Conservation (phyloP, 768 basidiomycete genomes). For the Tricholoma sp. region DNA sequence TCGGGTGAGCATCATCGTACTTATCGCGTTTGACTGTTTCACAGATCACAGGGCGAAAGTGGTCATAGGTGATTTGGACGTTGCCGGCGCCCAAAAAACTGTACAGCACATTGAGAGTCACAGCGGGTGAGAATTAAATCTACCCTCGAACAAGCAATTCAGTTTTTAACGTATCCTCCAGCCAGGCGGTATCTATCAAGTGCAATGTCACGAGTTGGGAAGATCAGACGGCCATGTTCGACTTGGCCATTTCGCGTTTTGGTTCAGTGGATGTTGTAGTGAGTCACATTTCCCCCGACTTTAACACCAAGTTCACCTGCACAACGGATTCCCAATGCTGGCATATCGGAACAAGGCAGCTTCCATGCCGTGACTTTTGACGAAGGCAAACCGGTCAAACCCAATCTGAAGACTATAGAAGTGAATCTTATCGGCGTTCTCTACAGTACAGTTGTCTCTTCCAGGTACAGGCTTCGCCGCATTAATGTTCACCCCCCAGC, state of each 20-base stretch:
- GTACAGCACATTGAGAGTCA: slow-evolving; percentile 33
- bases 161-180: slow-evolving; percentile 14
- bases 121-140: slow-evolving; percentile 35
- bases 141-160: not conserved
- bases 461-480: not conserved
- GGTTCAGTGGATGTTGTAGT: slow-evolving; percentile 53
- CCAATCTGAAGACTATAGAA: slow-evolving; percentile 38
- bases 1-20: slow-evolving; percentile 34
- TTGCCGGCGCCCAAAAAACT: slow-evolving; percentile 32
- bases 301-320: not conserved
- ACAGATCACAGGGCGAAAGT: slow-evolving; percentile 38
- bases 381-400: slow-evolving; percentile 39
- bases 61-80: slow-evolving; percentile 49
- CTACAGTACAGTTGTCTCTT: slow-evolving; percentile 35
- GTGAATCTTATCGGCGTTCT: slow-evolving; percentile 45
- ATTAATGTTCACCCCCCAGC: slow-evolving; percentile 27
- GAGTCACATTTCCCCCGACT: slow-evolving; percentile 11
- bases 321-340: slow-evolving; percentile 45
- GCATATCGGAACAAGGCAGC: slow-evolving; percentile 31
- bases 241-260: slow-evolving; percentile 39
- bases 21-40: not conserved
- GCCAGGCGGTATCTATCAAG: slow-evolving; percentile 34
- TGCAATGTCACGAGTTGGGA: slow-evolving; percentile 55
- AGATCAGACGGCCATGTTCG: slow-evolving; percentile 47
- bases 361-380: slow-evolving; percentile 26